A percentile compares a stretch with the other conserved stretches of the same genome.
phyloP scores from a whole-genome alignment of 106 monocot genomes.

The Dendrobium catenatum region DNA sequence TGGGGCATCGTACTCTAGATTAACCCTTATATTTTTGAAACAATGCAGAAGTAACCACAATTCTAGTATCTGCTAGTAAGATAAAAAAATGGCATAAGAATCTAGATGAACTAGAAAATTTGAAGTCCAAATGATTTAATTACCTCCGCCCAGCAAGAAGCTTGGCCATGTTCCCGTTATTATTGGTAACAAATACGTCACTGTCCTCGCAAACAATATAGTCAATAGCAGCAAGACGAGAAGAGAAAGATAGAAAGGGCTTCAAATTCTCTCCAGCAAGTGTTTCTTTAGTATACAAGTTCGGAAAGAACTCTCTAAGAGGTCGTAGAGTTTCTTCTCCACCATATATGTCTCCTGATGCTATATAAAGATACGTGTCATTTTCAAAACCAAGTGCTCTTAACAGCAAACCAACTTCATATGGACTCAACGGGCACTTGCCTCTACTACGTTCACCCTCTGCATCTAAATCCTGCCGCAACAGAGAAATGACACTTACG shows the following conservation, averaged over 20 bases:
- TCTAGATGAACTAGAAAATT: too few species aligned
- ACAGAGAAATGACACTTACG: background rate
- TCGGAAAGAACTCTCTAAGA: conserved; percentile 76
- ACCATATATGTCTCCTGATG: conserved; percentile 93
- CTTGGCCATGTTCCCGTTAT: conserved; percentile 99
- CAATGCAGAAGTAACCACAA: too few species aligned
- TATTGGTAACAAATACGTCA: conserved; percentile 91
- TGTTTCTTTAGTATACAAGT: conserved; percentile 75
- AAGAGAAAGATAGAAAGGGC: conserved; percentile 61
- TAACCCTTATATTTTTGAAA: too few species aligned
- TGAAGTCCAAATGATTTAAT: background rate
- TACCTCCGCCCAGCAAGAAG: conserved; percentile 92
- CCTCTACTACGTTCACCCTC: conserved; percentile 82
- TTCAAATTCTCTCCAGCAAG: conserved; percentile 56
- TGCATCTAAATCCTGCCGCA: conserved; percentile 60
- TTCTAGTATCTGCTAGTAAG: too few species aligned
- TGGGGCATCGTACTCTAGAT: too few species aligned
- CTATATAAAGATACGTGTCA: conserved; percentile 72
- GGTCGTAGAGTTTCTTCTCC: conserved; percentile 68
- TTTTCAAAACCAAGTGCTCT: conserved; percentile 82
- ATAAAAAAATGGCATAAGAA: too few species aligned
- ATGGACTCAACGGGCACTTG: conserved; percentile 87
- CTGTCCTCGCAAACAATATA: conserved; percentile 90
- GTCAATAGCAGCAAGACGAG: conserved; percentile 90
- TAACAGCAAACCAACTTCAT: conserved; percentile 87